Evolutionary conservation across 495 filamentous ascomycete species (phyloP).

Genomic region (Penicillium taxi): DNA sequence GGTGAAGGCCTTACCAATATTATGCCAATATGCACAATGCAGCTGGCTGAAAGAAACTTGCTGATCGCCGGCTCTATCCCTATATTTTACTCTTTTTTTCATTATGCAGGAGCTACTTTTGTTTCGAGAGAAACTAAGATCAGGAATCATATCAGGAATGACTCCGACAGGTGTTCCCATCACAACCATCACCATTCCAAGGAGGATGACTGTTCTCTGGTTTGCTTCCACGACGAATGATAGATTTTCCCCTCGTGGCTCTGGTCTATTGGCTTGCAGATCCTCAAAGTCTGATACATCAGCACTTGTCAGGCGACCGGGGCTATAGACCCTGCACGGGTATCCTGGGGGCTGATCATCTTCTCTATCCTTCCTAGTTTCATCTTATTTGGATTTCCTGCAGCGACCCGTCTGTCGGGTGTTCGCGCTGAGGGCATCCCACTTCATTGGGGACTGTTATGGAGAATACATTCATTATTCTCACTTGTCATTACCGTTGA

Average conservation of each 20-base stretch:
- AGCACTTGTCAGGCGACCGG: slow-evolving; percentile 32
- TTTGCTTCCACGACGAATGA: slow-evolving; percentile 8
- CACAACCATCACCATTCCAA: slow-evolving; percentile 9
- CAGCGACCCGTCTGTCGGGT: slow-evolving; percentile 34
- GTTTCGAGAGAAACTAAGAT: slow-evolving; percentile 15
- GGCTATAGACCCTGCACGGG: slow-evolving; percentile 26
- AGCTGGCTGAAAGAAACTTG: slow-evolving; percentile 19
- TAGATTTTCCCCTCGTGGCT: slow-evolving; percentile 7
- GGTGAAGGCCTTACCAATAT: slow-evolving; percentile 26
- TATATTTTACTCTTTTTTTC: slow-evolving; percentile 13
- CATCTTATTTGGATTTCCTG: slow-evolving; percentile 36
- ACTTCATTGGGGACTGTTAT: slow-evolving; percentile 26
- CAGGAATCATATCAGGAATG: slow-evolving; percentile 12
- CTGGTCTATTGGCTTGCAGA: slow-evolving; percentile 23
- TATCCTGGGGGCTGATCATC: slow-evolving; percentile 32
- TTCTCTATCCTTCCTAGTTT: slow-evolving; percentile 31
- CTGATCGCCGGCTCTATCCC: slow-evolving; percentile 27
- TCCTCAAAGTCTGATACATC: slow-evolving; percentile 30
- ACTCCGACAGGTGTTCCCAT: slow-evolving; percentile 24
- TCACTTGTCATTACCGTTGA: slow-evolving; percentile 7
- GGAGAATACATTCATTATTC: slow-evolving; percentile 20
- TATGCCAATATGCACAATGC: slow-evolving; percentile 20
- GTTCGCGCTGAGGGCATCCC: slow-evolving; percentile 33
- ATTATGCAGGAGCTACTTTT: slow-evolving; percentile 20
- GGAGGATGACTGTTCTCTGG: slow-evolving; percentile 2